These are phyloP conservation scores for Oxyria digyna DNA, from an alignment of 148 eudicot genomes.

Conservation along the genomic window DNA sequence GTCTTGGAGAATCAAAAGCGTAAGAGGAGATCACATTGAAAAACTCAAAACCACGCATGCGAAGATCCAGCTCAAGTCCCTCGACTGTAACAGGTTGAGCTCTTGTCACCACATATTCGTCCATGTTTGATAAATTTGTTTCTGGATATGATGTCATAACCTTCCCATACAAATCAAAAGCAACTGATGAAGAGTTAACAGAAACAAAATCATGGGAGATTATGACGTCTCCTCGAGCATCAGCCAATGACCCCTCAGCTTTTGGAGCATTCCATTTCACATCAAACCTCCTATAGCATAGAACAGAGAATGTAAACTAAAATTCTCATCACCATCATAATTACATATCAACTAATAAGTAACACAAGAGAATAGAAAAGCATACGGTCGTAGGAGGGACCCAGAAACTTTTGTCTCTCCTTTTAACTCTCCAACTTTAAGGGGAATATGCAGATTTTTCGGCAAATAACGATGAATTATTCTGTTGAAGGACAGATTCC, in stretches of 20 bases:
- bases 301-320: constrained; percentile 1
- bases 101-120: constrained; percentile 29
- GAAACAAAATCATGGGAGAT: constrained; percentile 71
- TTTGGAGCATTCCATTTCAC: constrained; percentile 95
- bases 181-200: constrained; percentile 77
- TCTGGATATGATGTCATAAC: constrained; percentile 59
- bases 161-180: constrained; percentile 73
- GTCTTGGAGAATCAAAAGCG: constrained; percentile 81
- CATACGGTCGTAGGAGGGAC: constrained; percentile 84
- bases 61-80: constrained; percentile 88
- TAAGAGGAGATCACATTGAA: constrained; percentile 70
- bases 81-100: constrained; percentile 50
- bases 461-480: constrained; percentile 76
- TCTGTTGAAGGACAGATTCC: constrained; percentile 64
- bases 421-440: constrained; percentile 66
- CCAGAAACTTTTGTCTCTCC: constrained; percentile 98
- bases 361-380: constrained; percentile 6
- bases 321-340: background rate
- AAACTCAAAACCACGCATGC: constrained; percentile 94
- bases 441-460: constrained; percentile 56
- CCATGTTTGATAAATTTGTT: constrained; percentile 28
- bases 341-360: constrained; percentile 4
- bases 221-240: constrained; percentile 99
- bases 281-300: constrained; percentile 77
- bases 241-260: constrained; percentile 93